Conservation (phyloP, 1,284 basidiomycete genomes). For the Ceratobasidium sp. region DNA sequence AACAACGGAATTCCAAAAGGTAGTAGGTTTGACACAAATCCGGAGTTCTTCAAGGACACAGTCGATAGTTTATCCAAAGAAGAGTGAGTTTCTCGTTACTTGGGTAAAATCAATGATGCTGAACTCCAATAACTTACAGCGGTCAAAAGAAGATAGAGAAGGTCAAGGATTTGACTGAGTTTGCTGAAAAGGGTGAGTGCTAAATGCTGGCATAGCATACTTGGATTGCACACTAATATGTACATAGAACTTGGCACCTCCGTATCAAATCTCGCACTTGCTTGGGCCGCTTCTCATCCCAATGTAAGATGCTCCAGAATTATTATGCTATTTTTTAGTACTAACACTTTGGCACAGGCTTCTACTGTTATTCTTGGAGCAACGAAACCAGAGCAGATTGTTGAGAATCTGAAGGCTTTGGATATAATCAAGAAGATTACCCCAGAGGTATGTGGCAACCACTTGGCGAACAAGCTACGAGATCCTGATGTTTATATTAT, state of each 20-base stretch:
- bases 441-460: conserved; percentile 62
- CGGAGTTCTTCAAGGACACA: conserved; percentile 42
- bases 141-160: conserved; percentile 63
- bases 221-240: not conserved
- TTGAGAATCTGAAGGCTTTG: conserved; percentile 76
- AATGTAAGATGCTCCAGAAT: conserved; percentile 56
- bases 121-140: not conserved
- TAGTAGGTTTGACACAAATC: conserved; percentile 30
- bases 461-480: no score
- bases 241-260: conserved; percentile 64
- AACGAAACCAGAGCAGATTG: conserved; percentile 67
- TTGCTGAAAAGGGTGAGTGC: conserved; percentile 55
- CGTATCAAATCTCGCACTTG: conserved; percentile 74
- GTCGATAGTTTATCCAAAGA: conserved; percentile 53
- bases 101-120: no score
- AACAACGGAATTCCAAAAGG: conserved; percentile 32
- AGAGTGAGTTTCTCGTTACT: no score
- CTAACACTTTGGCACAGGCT: no score
- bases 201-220: not conserved
- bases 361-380: conserved; percentile 75
- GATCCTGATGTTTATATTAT: no score
- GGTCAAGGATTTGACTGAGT: conserved; percentile 60
- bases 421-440: conserved; percentile 76
- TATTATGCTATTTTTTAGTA: no score
- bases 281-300: conserved; percentile 77